Base-by-base conservation (phyloP, 768 basidiomycete species). In the Cyathus striatus region DNA sequence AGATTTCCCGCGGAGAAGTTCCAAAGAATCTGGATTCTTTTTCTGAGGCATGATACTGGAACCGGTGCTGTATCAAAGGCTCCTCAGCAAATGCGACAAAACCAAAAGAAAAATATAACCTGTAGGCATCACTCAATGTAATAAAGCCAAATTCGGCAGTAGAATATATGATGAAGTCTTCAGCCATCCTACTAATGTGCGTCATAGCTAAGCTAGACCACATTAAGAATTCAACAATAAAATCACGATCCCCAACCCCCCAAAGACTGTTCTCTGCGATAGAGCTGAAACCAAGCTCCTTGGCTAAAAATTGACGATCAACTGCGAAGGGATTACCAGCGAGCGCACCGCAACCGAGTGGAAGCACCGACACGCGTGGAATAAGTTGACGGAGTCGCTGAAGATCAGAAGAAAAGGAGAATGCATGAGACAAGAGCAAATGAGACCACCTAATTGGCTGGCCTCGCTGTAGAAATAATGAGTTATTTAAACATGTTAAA, bases 31-130 rank as follows among this genome's bases (percentile, higher is more conserved):
- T 0, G 94, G 90, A 58, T 97, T 97, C 69, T 98, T 99, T 71
- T 99, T 98, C 60, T 98, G 96, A 4, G 96, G 96, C 96, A 99
- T 99, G 60, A 99, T 97, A 52, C 94, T 97, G 30, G 94, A 97
- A 5, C 96, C 96, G 34, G 96, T 99, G 59, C 93, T 97, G 50
- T 50, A 18, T 30, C 23, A 41, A 26, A 46, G 34, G 22, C n/a
- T n/a, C n/a, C n/a, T 12, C 41, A 16, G n/a, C 12, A 26, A 33
- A 27, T 17, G 16, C 14, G 3, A 17, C 6, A 7, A 13, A 6
- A 17, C 12, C 9, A 26, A 16, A 6, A 38, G 18, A 18, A 32
- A 22, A 37, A 7, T 18, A 74, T 41, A 42, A 91, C 94, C 89
- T 92, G 65, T 99, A 99, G 4, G 96, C 96, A 64, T 99, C 96